A percentile compares a stretch with the other conserved stretches of the same genome.
Evolutionary conservation across 2,329 filamentous ascomycete genomes (phyloP).

Genomic region (Beauveria asiatica): DNA sequence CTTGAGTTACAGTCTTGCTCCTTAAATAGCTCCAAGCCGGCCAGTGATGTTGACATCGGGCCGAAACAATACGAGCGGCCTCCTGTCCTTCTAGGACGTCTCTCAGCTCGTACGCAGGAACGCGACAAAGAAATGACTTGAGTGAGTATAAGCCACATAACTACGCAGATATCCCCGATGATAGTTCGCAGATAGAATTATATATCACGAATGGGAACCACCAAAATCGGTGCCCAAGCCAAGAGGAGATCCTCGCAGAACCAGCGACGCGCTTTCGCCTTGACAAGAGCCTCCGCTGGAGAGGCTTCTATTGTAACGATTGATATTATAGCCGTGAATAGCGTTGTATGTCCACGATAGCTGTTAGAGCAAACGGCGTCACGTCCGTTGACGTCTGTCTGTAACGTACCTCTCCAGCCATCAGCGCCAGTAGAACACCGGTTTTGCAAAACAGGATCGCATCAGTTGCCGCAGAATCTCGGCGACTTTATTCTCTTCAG

Average conservation of each 20-base stretch:
- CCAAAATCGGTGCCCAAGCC: not conserved
- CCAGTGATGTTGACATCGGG: not conserved
- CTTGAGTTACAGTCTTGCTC: not conserved
- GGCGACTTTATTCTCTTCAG: not conserved
- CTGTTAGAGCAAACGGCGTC: not conserved
- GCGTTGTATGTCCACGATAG: not conserved
- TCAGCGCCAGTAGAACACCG: not conserved
- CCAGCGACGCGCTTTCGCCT: not conserved
- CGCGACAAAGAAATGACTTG: not conserved
- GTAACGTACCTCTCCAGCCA: not conserved
- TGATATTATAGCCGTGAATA: not conserved
- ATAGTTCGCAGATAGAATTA: not conserved
- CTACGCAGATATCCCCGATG: not conserved
- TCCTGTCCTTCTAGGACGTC: not conserved
- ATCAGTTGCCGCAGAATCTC: not conserved
- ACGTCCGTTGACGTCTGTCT: no score
- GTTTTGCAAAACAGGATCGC: not conserved
- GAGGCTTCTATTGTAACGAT: not conserved
- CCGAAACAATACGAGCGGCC: not conserved
- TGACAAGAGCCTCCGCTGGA: not conserved
- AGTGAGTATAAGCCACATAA: not conserved
- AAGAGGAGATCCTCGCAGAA: not conserved
- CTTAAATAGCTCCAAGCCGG: not conserved
- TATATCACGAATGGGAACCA: not conserved
- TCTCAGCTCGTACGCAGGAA: not conserved